Base-by-base conservation (phyloP, 345 rosid species). In the Linum trigynum region DNA sequence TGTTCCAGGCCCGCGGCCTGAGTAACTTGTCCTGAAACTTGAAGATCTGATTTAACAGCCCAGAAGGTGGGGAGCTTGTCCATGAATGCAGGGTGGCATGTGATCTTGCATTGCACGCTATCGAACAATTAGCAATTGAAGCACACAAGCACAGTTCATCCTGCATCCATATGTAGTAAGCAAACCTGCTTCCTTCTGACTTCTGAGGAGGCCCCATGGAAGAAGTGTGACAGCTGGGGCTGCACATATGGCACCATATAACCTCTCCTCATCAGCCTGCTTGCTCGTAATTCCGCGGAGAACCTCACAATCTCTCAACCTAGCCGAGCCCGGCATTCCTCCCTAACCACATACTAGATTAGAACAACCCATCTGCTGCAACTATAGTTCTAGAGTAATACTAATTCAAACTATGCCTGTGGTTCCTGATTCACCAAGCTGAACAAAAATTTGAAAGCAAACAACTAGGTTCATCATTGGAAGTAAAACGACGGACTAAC, bases 1-100 rank as follows among this genome's bases (percentile, higher is more conserved):
- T 74, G 98, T 92, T 57, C 97, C 98, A 1, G 98, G 96, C 58
- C 97, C 97, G 59, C 86, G 94, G 73, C 98, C 90, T 55, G 98
- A 58, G 97, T 92, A 68, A 88, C 87, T 77, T 86, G 96, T 62
- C 89, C 87, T 7, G 97, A 90, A 72, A 90, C 85, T 80, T 84
- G 91, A 70, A 88, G 69, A 72, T 84, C 88, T n/a, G 97, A 78
- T 70, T 84, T 83, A 65, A 90, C 98, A 58, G 98, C 94, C 96
- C 97, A 90, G 68, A 88, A 86, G 23, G 84, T 82, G 15, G 98
- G 96, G 73, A 92, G 96, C 80, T 78, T 81, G 79, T 85, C 83
- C 61, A 69, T 75, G 74, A 92, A 89, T 38, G 96, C 91, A 64
- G 96, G 96, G 78, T 92, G 98, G 75, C 98, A 80, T 35, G 98